phyloP scores from a whole-genome alignment of 495 filamentous ascomycete species.

The Eremomyces bilateralis region DNA sequence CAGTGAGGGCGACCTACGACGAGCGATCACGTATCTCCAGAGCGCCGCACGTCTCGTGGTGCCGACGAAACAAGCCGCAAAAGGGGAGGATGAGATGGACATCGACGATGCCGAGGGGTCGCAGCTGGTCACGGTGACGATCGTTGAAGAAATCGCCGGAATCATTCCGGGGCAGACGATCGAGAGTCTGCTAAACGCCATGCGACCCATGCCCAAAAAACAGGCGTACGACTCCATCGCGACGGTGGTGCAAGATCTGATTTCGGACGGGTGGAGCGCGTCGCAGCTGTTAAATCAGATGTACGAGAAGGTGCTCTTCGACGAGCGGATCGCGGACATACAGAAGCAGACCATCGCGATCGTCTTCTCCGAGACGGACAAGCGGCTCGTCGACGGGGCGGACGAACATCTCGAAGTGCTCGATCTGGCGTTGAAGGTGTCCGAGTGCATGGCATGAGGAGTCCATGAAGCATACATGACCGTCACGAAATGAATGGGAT shows the following conservation, averaged over 20 bases:
- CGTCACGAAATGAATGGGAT: too few species aligned
- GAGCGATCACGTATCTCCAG: slow-evolving; percentile 90
- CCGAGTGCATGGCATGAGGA: slow-evolving; percentile 36
- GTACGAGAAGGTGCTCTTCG: slow-evolving; percentile 61
- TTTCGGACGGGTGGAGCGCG: slow-evolving; percentile 98
- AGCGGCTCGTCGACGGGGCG: slow-evolving; percentile 86
- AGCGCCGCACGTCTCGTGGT: slow-evolving; percentile 67
- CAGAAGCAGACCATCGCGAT: slow-evolving; percentile 83
- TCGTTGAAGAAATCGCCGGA: slow-evolving; percentile 86
- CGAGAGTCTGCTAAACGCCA: slow-evolving; percentile 44
- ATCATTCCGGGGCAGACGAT: slow-evolving; percentile 65
- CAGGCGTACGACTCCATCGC: slow-evolving; percentile 53
- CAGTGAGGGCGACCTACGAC: slow-evolving; percentile 82
- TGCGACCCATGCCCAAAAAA: slow-evolving; percentile 30
- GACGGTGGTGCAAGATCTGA: slow-evolving; percentile 63
- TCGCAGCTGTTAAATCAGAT: slow-evolving; percentile 71
- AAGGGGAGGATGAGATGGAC: slow-evolving; percentile 30
- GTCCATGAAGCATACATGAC: too few species aligned
- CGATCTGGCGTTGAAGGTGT: slow-evolving; percentile 62
- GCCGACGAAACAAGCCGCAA: slow-evolving; percentile 23
- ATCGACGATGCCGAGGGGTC: slow-evolving; percentile 19
- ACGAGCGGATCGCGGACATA: slow-evolving; percentile 57
- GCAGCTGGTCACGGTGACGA: slow-evolving; percentile 44
- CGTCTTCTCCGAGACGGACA: slow-evolving; percentile 82
- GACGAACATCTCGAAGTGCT: slow-evolving; percentile 86